Evolutionary conservation across 352 stramenopile genomes (phyloP), one percentile per base, ranked within the genome.

Genomic region (Nothophytophthora sp.): DNA sequence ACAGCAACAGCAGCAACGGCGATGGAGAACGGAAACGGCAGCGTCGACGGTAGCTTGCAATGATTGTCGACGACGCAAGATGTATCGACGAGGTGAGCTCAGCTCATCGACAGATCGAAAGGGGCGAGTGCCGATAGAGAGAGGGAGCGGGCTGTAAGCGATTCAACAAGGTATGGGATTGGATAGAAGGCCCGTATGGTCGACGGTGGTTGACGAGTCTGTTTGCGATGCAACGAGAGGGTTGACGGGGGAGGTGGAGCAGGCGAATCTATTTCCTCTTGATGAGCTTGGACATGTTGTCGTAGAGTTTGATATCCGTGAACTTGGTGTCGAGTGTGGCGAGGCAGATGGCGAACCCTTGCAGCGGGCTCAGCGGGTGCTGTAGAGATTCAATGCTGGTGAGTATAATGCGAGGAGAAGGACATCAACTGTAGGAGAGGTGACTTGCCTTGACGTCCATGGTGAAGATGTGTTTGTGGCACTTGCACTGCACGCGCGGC

Each of bases 381-480:
- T 86, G 59, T 29, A 76, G 63, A 49, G 16, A 30, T 8, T 18
- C 36, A 34, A 46, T 12, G 11, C 5, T n/a, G n/a, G n/a, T 39
- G 35, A 23, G 41, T 12, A 23, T 7, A 24, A 20, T 19, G 24
- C n/a, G n/a, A 47, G 32, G 9, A n/a, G n/a, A n/a, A n/a, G n/a
- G n/a, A n/a, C n/a, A 15, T 15, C 6, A 12, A n/a, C 15, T 11
- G 37, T 27, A 29, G 13, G 12, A 27, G 32, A 19, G 15, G 18
- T n/a, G 3, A 27, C 15, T 75, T 73, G 66, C 69, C 65, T 74
- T 67, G 62, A 98, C 81, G 59, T 99, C 94, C 86, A 98, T 96
- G 2, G 83, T 97, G 67, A 99, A 99, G 7, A 57, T 73, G 49
- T 96, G 74, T 35, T 97, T 90, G 64, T 88, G 76, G 59, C 76